A percentile compares a stretch with the other conserved stretches of the same genome.
Conservation (phyloP, 2,329 filamentous ascomycete genomes). For the Arthrobotrys sphaeroides region DNA sequence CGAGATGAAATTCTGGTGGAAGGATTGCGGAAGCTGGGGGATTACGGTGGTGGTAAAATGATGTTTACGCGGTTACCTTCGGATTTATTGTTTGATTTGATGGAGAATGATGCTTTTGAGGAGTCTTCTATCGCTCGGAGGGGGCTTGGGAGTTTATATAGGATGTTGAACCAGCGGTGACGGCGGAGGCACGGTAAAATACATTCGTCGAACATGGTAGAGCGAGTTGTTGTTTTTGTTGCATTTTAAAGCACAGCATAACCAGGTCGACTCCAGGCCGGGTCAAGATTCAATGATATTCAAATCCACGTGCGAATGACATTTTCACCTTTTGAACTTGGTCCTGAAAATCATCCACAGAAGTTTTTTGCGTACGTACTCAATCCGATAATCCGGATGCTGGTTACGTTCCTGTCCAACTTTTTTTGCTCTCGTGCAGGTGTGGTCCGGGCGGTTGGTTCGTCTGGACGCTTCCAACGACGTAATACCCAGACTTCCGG, state of each 20-base stretch:
- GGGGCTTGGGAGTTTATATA: conserved; percentile 1
- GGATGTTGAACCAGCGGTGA: not conserved
- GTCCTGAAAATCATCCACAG: no score
- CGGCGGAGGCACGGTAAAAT: no score
- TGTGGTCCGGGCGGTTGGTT: conserved; percentile 9
- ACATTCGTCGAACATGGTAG: no score
- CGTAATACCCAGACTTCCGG: conserved; percentile 37
- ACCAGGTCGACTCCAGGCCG: no score
- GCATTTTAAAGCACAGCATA: no score
- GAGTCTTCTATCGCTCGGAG: not conserved
- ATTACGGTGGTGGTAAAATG: not conserved
- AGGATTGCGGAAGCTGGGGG: not conserved
- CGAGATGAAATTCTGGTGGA: not conserved
- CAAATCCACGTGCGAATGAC: no score
- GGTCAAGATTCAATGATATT: no score
- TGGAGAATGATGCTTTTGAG: conserved; percentile 14
- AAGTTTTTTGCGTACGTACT: no score
- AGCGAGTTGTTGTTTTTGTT: no score
- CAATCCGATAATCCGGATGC: not conserved
- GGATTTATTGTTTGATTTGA: not conserved
- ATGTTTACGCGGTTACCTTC: not conserved
- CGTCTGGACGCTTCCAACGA: conserved; percentile 11
- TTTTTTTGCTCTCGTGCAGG: conserved; percentile 23
- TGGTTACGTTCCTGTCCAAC: conserved; percentile 32
- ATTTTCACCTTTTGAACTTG: no score